phyloP scores from a whole-genome alignment of 768 basidiomycete species.

The Termitomyces sp. region DNA sequence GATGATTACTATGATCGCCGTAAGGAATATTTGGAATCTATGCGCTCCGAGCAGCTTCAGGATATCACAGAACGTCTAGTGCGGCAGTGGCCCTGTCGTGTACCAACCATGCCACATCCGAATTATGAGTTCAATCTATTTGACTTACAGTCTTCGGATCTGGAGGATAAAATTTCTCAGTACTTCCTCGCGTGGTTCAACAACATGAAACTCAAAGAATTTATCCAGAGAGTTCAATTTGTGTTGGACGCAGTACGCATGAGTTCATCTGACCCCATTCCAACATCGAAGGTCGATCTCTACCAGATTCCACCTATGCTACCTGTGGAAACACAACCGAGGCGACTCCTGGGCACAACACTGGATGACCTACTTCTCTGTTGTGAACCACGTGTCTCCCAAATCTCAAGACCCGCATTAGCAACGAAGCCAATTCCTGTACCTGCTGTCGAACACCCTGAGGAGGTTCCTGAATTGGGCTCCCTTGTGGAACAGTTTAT shows the following conservation, averaged over 20 bases:
- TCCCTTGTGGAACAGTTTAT: background rate
- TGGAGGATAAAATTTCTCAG: background rate
- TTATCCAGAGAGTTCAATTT: background rate
- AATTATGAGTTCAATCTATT: background rate
- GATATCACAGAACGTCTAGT: background rate
- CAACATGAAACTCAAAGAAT: background rate
- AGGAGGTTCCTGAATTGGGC: background rate
- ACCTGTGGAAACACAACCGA: background rate
- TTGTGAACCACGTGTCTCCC: background rate
- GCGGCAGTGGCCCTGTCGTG: background rate
- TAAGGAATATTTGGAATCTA: background rate
- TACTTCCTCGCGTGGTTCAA: background rate
- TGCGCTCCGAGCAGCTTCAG: background rate
- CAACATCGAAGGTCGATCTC: background rate
- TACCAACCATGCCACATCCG: background rate
- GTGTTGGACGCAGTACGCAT: background rate
- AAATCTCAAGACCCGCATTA: background rate
- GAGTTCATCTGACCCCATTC: background rate
- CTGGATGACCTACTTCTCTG: background rate
- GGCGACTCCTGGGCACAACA: background rate
- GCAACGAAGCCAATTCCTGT: background rate
- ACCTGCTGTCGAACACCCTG: background rate
- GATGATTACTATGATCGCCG: background rate
- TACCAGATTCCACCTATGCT: background rate
- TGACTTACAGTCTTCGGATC: background rate